Evolutionary conservation across 495 filamentous ascomycete species (phyloP), one percentile per base, ranked within the genome.

Genomic region (Xylaria scruposa): DNA sequence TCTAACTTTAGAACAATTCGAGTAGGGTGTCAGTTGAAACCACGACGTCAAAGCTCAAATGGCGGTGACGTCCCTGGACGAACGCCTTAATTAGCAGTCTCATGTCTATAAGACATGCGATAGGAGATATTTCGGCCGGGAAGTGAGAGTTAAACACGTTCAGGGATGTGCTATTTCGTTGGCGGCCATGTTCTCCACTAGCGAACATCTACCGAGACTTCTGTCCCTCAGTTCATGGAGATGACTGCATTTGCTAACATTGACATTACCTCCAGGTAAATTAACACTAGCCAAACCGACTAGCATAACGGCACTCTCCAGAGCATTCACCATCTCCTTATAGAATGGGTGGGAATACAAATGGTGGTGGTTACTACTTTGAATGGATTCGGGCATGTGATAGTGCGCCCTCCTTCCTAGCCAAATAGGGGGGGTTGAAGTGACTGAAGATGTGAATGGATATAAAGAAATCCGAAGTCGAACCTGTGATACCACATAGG

Each of bases 1-100:
- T 63, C 60, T 63, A 63, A 63, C 38, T 63, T 63, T 63, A 63
- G 60, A 63, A 42, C n/a, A 44, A 44, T 5, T 19, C 3, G 26
- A 12, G 38, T 19, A 44, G 21, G 21, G 38, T 29, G 38, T 21
- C 36, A 44, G 10, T 63, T 6, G 38, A 44, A 44, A 63, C 21
- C 13, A 2, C 29, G n/a, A 59, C 15, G 21, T 59, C 29, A 36
- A 21, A 10, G 33, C 58, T 12, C 17, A 19, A 31, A 15, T 2
- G 46, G 17, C 46, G 17, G n/a, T n/a, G 46, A n/a, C 7, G 46
- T 58, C 54, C 54, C 13, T 58, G 17, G 56, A 29, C 0, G 24
- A 26, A 56, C 26, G 2, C 31, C 21, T 36, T 59, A 10, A 33
- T 59, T 15, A 59, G 15, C 13, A 1, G 21, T 36, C 29, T 38